A percentile compares a stretch with the other conserved stretches of the same genome.
These are phyloP conservation scores for Fusarium anguioides DNA, from an alignment of 2,329 filamentous ascomycete species.

Conservation along the genomic window DNA sequence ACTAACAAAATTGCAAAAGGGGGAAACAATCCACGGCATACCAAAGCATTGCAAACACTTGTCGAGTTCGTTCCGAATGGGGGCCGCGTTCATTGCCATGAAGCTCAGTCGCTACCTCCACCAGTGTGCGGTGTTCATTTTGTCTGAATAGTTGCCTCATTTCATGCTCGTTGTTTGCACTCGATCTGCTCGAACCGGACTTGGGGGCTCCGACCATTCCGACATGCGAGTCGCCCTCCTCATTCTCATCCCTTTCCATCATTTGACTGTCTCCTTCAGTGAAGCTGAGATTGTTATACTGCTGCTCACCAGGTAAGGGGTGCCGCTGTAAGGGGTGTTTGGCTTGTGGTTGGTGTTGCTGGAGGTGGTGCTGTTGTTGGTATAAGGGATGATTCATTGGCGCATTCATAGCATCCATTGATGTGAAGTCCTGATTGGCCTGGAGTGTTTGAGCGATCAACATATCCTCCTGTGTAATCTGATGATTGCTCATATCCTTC, in stretches of 20 bases:
- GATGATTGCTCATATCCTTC: slow-evolving; percentile 57
- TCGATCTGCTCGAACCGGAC: slow-evolving; percentile 71
- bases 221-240: slow-evolving; percentile 65
- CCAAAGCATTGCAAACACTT: slow-evolving; percentile 92
- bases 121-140: slow-evolving; percentile 74
- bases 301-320: slow-evolving; percentile 66
- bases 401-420: slow-evolving; percentile 60
- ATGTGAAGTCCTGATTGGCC: slow-evolving; percentile 60
- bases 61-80: slow-evolving; percentile 84
- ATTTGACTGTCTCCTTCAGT: slow-evolving; percentile 69
- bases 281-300: slow-evolving; percentile 65
- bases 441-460: slow-evolving; percentile 69
- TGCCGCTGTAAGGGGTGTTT: slow-evolving; percentile 58
- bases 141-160: slow-evolving; percentile 79
- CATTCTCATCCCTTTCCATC: slow-evolving; percentile 68
- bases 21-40: slow-evolving; percentile 54
- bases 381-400: slow-evolving; percentile 55
- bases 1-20: slow-evolving; percentile 19
- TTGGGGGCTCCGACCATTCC: slow-evolving; percentile 61
- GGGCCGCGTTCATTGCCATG: slow-evolving; percentile 83
- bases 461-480: slow-evolving; percentile 69
- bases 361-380: slow-evolving; percentile 52
- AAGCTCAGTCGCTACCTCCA: slow-evolving; percentile 79
- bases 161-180: slow-evolving; percentile 83
- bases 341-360: slow-evolving; percentile 53